phyloP scores from a whole-genome alignment of 805 yeast species.

The Ogataea thermomethanolica region DNA sequence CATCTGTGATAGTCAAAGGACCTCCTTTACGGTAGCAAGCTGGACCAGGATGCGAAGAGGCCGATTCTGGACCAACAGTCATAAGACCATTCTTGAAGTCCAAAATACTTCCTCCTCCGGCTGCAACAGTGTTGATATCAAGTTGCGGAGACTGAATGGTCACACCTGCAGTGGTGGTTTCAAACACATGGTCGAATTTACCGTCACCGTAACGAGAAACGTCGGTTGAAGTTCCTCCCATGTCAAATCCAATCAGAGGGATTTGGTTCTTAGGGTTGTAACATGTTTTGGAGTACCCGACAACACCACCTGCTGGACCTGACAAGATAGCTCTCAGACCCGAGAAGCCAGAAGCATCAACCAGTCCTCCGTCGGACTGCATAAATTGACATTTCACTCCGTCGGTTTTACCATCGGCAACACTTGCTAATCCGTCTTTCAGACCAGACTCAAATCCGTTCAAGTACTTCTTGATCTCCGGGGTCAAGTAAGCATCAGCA shows the following conservation, averaged over 20 bases:
- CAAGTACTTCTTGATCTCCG: constrained; percentile 66
- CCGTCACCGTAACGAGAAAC: constrained; percentile 70
- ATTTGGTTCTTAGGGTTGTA: constrained; percentile 49
- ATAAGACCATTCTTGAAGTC: constrained; percentile 66
- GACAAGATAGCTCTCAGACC: constrained; percentile 87
- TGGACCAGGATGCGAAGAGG: constrained; percentile 85
- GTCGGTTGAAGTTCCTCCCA: constrained; percentile 92
- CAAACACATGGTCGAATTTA: constrained; percentile 72
- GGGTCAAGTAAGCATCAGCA: constrained; percentile 82
- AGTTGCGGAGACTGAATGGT: constrained; percentile 82
- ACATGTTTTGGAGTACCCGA: constrained; percentile 86
- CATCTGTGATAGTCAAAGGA: constrained; percentile 82
- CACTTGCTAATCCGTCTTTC: constrained; percentile 42
- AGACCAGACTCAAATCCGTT: constrained; percentile 61
- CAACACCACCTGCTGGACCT: constrained; percentile 98
- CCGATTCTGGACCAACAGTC: constrained; percentile 80
- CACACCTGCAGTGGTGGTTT: constrained; percentile 79
- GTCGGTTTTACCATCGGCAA: constrained; percentile 28
- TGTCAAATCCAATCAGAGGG: constrained; percentile 79
- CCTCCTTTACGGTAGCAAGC: constrained; percentile 81
- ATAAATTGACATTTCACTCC: constrained; percentile 72
- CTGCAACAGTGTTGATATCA: constrained; percentile 50
- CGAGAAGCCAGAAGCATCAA: constrained; percentile 77
- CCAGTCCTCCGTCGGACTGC: constrained; percentile 97
- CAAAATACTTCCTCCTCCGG: constrained; percentile 57